phyloP scores from a whole-genome alignment of 208 protist species.

The Trypanosoma caninum region DNA sequence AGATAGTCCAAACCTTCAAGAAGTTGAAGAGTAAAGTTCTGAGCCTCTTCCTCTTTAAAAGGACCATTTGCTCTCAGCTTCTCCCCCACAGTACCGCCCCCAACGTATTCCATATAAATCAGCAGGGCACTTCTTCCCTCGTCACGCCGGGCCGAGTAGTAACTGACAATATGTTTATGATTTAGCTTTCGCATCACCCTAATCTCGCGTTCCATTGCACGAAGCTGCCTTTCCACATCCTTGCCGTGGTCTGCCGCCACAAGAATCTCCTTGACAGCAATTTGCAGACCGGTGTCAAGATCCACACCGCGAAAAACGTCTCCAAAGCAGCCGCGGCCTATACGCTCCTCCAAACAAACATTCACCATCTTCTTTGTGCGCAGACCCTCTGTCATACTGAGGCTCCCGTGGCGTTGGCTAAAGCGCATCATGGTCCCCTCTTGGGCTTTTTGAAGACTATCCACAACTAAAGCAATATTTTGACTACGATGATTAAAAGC shows the following conservation, averaged over 20 bases:
- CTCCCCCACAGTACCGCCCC: slow-evolving; percentile 76
- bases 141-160: slow-evolving; percentile 72
- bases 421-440: slow-evolving; percentile 3
- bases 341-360: slow-evolving; percentile 37
- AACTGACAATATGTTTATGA: slow-evolving; percentile 90
- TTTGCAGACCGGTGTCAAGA: slow-evolving; percentile 59
- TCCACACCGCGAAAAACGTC: slow-evolving; percentile 81
- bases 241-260: slow-evolving; percentile 79
- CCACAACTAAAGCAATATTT: neutral
- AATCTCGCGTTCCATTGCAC: slow-evolving; percentile 87
- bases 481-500: too few species aligned
- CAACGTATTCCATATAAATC: slow-evolving; percentile 93
- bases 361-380: slow-evolving; percentile 16
- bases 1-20: slow-evolving; percentile 86
- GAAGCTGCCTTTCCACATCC: slow-evolving; percentile 76
- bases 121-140: slow-evolving; percentile 52
- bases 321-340: slow-evolving; percentile 81
- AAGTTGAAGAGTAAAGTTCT: slow-evolving; percentile 80
- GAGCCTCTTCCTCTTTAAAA: slow-evolving; percentile 63
- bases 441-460: neutral
- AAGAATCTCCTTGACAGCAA: slow-evolving; percentile 86
- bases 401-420: slow-evolving; percentile 33
- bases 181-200: slow-evolving; percentile 88
- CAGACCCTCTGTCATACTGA: slow-evolving; percentile 16
- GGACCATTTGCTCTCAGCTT: slow-evolving; percentile 52